These are phyloP conservation scores for Saccharata proteae DNA, from an alignment of 2,329 filamentous ascomycete species.

Conservation along the genomic window DNA sequence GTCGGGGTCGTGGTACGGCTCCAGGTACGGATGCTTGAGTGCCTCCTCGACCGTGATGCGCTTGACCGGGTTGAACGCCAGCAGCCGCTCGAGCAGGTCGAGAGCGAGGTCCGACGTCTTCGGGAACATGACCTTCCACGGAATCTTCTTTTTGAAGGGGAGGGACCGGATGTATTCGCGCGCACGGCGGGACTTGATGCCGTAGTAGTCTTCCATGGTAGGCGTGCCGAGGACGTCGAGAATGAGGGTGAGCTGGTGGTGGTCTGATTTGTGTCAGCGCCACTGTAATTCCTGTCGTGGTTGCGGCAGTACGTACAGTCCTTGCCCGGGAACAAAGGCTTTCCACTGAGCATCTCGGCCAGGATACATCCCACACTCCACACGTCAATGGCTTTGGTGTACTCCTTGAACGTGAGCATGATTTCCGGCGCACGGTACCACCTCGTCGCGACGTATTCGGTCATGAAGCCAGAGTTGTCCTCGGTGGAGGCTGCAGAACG, in stretches of 20 bases:
- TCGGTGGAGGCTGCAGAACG: conserved; percentile 93
- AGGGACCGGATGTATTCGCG: conserved; percentile 96
- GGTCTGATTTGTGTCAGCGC: conserved; percentile 46
- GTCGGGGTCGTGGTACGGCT: conserved; percentile 97
- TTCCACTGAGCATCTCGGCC: conserved; percentile 97
- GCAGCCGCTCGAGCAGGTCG: conserved; percentile 85
- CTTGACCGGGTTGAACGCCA: conserved; percentile 98
- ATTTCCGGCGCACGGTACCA: conserved; percentile 99
- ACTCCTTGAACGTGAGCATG: conserved; percentile 99
- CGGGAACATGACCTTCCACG: conserved; percentile 91
- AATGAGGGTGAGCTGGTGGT: conserved; percentile 95
- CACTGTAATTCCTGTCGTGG: neutral
- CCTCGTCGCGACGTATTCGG: conserved; percentile 96
- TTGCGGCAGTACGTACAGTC: conserved; percentile 57
- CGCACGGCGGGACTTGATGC: conserved; percentile 95
- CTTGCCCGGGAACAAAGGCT: conserved; percentile 95
- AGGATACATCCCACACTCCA: conserved; percentile 98
- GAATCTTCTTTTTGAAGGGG: conserved; percentile 99
- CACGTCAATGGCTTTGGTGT: conserved; percentile 98
- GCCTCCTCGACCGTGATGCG: conserved; percentile 97
- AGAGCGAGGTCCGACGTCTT: conserved; percentile 97
- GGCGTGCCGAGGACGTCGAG: conserved; percentile 94
- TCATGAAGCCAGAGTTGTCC: conserved; percentile 99
- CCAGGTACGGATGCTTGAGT: conserved; percentile 91
- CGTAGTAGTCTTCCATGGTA: conserved; percentile 99